Base-by-base conservation (phyloP, 164 flowering plant species). In the Macadamia tetraphylla region DNA sequence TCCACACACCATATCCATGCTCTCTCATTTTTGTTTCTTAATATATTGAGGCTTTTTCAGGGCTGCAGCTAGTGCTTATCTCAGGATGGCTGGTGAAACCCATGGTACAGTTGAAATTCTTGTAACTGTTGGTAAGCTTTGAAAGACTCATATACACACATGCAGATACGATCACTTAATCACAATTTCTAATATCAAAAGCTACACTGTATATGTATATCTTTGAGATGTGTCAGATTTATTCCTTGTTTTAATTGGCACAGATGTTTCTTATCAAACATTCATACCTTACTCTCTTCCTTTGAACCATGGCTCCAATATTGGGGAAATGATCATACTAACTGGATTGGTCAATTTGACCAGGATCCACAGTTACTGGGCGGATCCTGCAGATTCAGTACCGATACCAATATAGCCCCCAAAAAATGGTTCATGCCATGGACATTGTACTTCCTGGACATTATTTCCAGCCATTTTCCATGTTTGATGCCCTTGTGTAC, bases 61-160 rank as follows among this genome's bases (percentile, higher is more conserved):
- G 86, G 81, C 57, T 65, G 91, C 79, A 31, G 98, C 97, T 29
- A 88, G 97, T 74, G 75, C 74, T 67, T 90, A 94, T 74, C 90
- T 94, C 65, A 77, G 70, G 70, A 75, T 77, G 59, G 88, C 97
- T 56, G 98, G 97, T 35, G 95, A 88, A 66, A 80, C 71, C 55
- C 98, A 90, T 71, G 97, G 92, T 14, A 87, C 97, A 9, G 97
- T 94, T 66, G 75, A 48, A 66, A 88, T 94, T 63, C 71, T 77
- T 43, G 79, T 91, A 46, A 85, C 93, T 44, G 67, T 92, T 18
- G 98, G 98, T 92, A 84, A 83, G 88, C 64, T 71, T 75, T 64
- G 18, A 44, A 60, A 3, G 23, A n/a, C 13, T 12, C 59, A 23
- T 8, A n/a, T 0, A 13, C 51, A 13, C 51, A 46, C 51, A 1